phyloP scores from a whole-genome alignment of 805 yeast species.

The Ogataea pignaliae region DNA sequence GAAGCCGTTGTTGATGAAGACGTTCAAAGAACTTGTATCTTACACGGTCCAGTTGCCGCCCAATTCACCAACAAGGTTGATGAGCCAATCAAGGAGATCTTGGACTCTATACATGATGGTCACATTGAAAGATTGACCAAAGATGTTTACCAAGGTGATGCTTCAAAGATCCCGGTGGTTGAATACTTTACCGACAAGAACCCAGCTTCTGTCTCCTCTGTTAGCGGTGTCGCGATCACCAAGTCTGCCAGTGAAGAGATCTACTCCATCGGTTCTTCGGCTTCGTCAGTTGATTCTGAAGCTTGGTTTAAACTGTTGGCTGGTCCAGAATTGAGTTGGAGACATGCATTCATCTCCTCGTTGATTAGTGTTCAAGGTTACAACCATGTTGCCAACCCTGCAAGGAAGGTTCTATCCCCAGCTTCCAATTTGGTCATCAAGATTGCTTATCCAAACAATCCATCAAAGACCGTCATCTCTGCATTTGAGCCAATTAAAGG shows the following conservation, averaged over 20 bases:
- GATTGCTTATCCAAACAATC: slow-evolving; percentile 47
- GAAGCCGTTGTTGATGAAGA: slow-evolving; percentile 95
- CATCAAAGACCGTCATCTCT: slow-evolving; percentile 54
- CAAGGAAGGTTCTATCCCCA: slow-evolving; percentile 78
- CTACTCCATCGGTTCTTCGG: slow-evolving; percentile 35
- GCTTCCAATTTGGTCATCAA: slow-evolving; percentile 54
- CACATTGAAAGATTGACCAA: slow-evolving; percentile 68
- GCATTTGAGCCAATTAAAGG: slow-evolving; percentile 74
- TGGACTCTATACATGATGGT: slow-evolving; percentile 87
- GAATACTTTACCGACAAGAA: slow-evolving; percentile 81
- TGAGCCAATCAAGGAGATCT: slow-evolving; percentile 88
- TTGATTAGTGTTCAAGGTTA: slow-evolving; percentile 80
- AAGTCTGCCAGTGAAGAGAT: slow-evolving; percentile 28
- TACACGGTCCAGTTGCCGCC: slow-evolving; percentile 98
- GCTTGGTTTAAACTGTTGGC: slow-evolving; percentile 81
- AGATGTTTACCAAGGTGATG: slow-evolving; percentile 70
- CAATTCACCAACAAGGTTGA: slow-evolving; percentile 80
- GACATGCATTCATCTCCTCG: slow-evolving; percentile 82
- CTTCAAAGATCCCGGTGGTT: slow-evolving; percentile 72
- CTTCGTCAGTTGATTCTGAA: slow-evolving; percentile 27
- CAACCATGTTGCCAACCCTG: slow-evolving; percentile 74
- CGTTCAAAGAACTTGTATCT: slow-evolving; percentile 97
- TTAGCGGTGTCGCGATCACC: slow-evolving; percentile 35
- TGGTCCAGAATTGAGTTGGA: slow-evolving; percentile 78
- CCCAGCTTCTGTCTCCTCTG: slow-evolving; percentile 35